Evolutionary conservation across 1,284 basidiomycete species (phyloP).

Genomic region (Moesziomyces globuligerus): DNA sequence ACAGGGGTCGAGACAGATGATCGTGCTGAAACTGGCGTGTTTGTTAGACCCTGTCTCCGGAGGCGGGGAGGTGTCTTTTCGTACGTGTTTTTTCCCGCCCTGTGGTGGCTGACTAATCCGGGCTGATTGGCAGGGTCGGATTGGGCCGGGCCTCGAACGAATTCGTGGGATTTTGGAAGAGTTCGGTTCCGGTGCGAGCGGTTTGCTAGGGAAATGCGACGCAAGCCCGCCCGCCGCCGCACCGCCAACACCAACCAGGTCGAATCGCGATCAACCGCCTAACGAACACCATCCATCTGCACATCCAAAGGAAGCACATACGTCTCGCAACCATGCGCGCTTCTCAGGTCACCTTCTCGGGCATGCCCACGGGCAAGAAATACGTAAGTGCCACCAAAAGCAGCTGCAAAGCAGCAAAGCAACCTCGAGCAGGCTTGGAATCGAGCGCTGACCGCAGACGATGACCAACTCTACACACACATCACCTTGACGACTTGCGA

Average conservation of each 20-base stretch:
- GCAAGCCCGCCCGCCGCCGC: background rate
- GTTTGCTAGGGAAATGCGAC: background rate
- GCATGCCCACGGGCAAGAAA: constrained; percentile 64
- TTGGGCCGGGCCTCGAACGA: constrained; percentile 7
- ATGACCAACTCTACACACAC: too few species aligned
- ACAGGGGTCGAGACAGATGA: too few species aligned
- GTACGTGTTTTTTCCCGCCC: constrained; percentile 5
- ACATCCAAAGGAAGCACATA: background rate
- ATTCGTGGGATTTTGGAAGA: background rate
- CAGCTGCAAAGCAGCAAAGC: too few species aligned
- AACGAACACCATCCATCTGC: constrained; percentile 5
- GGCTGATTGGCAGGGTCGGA: constrained; percentile 1
- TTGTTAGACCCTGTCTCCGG: too few species aligned
- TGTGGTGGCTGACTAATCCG: constrained; percentile 4
- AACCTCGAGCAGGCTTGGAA: too few species aligned
- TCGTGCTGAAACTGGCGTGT: too few species aligned
- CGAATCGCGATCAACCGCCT: constrained; percentile 4
- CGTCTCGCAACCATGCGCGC: constrained; percentile 34
- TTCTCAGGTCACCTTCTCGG: constrained; percentile 50
- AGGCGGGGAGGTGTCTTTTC: constrained; percentile 2
- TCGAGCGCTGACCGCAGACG: too few species aligned
- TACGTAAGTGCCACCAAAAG: constrained; percentile 50
- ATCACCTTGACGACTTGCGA: too few species aligned
- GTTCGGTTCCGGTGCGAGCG: constrained; percentile 14
- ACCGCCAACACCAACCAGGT: background rate